Percentiles rank a stretch among this genome's conserved stretches.
Evolutionary conservation across 2,329 filamentous ascomycete genomes (phyloP).

Genomic region (Fusarium austroafricanum): DNA sequence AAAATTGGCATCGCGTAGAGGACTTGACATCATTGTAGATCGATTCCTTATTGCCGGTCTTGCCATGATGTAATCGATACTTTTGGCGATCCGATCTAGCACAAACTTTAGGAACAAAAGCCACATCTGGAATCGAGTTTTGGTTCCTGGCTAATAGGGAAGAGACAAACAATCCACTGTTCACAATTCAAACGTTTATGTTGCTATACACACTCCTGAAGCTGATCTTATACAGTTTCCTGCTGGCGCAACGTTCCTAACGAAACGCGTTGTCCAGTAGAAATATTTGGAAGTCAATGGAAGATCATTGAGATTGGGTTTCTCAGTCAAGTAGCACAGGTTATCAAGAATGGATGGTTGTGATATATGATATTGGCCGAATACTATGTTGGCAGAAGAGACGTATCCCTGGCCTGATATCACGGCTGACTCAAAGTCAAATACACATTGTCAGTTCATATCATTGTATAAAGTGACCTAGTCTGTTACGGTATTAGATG

Average conservation of each 20-base stretch:
- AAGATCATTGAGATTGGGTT: background rate
- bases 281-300: background rate
- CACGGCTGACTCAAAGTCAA: background rate
- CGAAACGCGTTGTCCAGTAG: background rate
- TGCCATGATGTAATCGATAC: conserved; percentile 27
- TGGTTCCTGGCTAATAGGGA: conserved; percentile 4
- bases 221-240: background rate
- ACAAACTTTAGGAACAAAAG: conserved; percentile 16
- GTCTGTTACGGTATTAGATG: background rate
- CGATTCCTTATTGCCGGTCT: conserved; percentile 2
- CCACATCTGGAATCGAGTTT: background rate
- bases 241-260: background rate
- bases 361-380: background rate
- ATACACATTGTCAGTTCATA: background rate
- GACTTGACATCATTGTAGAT: conserved; percentile 22
- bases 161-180: background rate
- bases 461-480: background rate
- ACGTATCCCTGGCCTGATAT: background rate
- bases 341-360: too few relatives aligned
- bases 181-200: background rate
- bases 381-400: background rate
- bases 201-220: conserved; percentile 1
- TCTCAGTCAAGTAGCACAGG: background rate
- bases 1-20: background rate
- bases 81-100: conserved; percentile 18